Evolutionary conservation across 257 asterid genomes (phyloP).

Genomic region (Solanum rostratum): DNA sequence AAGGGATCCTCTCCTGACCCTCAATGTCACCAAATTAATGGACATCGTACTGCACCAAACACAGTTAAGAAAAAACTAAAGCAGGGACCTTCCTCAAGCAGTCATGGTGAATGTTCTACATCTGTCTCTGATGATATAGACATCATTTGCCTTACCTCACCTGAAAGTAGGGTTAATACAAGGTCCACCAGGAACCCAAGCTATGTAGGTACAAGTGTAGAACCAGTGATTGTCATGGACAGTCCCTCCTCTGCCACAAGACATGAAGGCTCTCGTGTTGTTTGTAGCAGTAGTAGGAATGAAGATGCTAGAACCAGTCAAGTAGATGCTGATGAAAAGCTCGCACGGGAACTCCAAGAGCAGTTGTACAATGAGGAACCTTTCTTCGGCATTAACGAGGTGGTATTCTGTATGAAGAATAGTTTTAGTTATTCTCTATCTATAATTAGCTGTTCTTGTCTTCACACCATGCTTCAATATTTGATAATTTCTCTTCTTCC

Average conservation of each 20-base stretch:
- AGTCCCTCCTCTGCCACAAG: constrained; percentile 40
- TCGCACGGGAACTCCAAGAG: constrained; percentile 93
- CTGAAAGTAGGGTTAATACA: constrained; percentile 21
- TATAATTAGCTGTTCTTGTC: not conserved
- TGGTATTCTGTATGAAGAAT: constrained; percentile 1
- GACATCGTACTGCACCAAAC: constrained; percentile 20
- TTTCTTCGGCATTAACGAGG: constrained; percentile 43
- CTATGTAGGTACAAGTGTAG: constrained; percentile 10
- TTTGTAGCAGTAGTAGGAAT: constrained; percentile 3
- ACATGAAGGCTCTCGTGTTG: constrained; percentile 11
- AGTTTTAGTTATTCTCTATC: not conserved
- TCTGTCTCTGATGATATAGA: constrained; percentile 36
- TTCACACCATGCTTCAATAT: not conserved
- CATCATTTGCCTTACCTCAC: constrained; percentile 30
- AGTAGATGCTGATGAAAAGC: constrained; percentile 78
- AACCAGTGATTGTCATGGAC: constrained; percentile 39
- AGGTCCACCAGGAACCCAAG: constrained; percentile 11
- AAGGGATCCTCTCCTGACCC: constrained; percentile 18
- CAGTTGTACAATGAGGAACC: constrained; percentile 69
- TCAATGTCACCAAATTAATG: constrained; percentile 21
- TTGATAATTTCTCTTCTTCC: not conserved
- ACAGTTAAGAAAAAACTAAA: constrained; percentile 40
- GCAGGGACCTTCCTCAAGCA: constrained; percentile 36
- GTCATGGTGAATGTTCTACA: constrained; percentile 44
- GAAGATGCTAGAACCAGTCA: constrained; percentile 54